Evolutionary conservation across 257 asterid genomes (phyloP), one percentile per base, ranked within the genome.

Genomic region (Primulina huaijiensis): DNA sequence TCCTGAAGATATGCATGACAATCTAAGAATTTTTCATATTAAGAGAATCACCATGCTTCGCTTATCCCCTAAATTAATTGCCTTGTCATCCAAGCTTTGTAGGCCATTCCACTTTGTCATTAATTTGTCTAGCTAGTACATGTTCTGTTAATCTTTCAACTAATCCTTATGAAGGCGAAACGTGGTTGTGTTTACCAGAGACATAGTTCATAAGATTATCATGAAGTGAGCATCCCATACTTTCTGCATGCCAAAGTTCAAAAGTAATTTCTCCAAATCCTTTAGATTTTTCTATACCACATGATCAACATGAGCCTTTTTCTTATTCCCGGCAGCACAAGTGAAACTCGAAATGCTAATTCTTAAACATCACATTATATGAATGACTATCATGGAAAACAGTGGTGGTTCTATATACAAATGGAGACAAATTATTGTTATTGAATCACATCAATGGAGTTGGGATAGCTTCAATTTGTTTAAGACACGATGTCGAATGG

Each of bases 381-480:
- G 55, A 46, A 46, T 46, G 55, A 46, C 19, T 12, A 46, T 14
- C 52, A 1, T 40, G 43, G 52, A 40, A 2, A 17, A 10, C 17
- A 40, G 52, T 9, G 55, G 55, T 46, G 55, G 19, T 1, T 12
- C 55, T 46, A 46, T 46, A 46, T 46, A 12, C 0, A 46, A 12
- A 46, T 12, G 19, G 19, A 19, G 19, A 46, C 55, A 46, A 46
- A 46, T 20, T 9, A 64, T 64, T 35, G 56, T 64, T 38, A 35
- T 64, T 38, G 55, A 52, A 23, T 64, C 68, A 64, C 30, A 52
- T 64, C 19, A 29, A 64, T 37, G 8, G 68, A 19, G 68, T 34
- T 64, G 25, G 55, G 55, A 34, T 35, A 35, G 11, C 37, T 19
- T 34, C 33, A 35, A n/a, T 12, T 35, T 31, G 27, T 34, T 64